Conservation (phyloP, 495 filamentous ascomycete genomes). For the Aspergillus hancockii region DNA sequence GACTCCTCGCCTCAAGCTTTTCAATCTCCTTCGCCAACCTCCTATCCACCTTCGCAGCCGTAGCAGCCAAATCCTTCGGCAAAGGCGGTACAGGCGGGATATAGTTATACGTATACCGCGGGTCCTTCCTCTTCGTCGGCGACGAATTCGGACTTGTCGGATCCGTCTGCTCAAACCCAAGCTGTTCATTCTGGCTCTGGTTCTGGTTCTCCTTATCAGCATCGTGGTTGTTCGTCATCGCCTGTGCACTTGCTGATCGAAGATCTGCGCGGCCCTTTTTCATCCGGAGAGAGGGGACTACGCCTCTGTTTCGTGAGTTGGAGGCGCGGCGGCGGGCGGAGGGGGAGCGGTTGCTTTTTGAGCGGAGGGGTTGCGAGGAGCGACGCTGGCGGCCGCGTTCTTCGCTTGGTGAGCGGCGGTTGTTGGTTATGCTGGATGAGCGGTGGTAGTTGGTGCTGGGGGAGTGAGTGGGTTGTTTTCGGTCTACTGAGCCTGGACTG, state of each 20-base stretch:
- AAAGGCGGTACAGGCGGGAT: conserved; percentile 49
- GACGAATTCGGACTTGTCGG: conserved; percentile 13
- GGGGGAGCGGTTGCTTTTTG: conserved; percentile 16
- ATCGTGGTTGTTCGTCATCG: conserved; percentile 2
- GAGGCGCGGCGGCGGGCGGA: conserved; percentile 22
- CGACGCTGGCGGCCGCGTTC: conserved; percentile 17
- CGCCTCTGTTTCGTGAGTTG: conserved; percentile 23
- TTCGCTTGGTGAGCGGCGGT: conserved; percentile 13
- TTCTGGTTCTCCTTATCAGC: conserved; percentile 22
- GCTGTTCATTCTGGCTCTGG: background rate
- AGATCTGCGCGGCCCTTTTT: conserved; percentile 27
- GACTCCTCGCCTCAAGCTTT: conserved; percentile 21
- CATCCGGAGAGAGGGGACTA: conserved; percentile 27
- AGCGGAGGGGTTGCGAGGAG: conserved; percentile 17
- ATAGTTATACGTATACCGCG: conserved; percentile 22
- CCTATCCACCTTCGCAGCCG: conserved; percentile 34
- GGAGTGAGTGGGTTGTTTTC: conserved; percentile 22
- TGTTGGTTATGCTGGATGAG: too few species aligned
- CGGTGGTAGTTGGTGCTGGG: conserved; percentile 14
- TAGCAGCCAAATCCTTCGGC: conserved; percentile 40
- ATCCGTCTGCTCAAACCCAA: background rate
- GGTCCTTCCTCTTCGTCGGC: conserved; percentile 25
- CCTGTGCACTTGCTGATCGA: conserved; percentile 24
- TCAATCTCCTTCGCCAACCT: conserved; percentile 30
- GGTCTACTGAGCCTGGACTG: conserved; percentile 43